Evolutionary conservation across 805 yeast species (phyloP), one percentile per base, ranked within the genome.

Genomic region (Candida maltosa): DNA sequence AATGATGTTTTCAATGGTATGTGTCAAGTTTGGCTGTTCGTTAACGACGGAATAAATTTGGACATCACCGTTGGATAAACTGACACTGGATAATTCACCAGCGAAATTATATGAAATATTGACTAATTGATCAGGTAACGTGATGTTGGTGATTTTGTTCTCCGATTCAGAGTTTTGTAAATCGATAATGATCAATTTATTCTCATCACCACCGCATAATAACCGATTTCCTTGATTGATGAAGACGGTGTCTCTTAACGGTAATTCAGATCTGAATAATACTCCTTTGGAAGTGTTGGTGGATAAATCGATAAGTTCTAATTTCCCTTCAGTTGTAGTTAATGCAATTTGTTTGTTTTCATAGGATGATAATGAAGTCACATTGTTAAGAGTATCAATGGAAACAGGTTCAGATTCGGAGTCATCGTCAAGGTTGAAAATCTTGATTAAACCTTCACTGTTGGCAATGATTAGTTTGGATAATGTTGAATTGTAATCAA

Each of bases 131-230:
- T 81, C 87, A 1, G 73, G 67, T 0, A 66, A 54, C 26, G 54
- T 58, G 24, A 68, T 54, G 22, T 53, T 61, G 10, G 55, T 50
- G 11, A 58, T 52, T 10, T 36, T 29, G 24, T 61, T 62, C 10
- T 61, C 16, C 11, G 25, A 11, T 11, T 11, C 12, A 12, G 25
- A 11, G 16, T 34, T 32, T 29, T 29, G 34, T 21, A 29, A 19
- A 49, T 48, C 24, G 1, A 79, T 52, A 3, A 82, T 49, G 2
- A 65, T 61, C 27, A 83, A 55, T 37, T 77, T 77, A 29, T 73
- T 70, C 42, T 78, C 83, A 44, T 82, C 85, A 26, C 91, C 89
- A 17, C 82, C 88, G 40, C 78, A 70, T 1, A 78, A 63, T 1
- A 70, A 62, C 51, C 76, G 62, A 23, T 73, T 70, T 0, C 83